These are phyloP conservation scores for Panicum virgatum DNA, from an alignment of 202 grass and related monocot species.

Conservation along the genomic window DNA sequence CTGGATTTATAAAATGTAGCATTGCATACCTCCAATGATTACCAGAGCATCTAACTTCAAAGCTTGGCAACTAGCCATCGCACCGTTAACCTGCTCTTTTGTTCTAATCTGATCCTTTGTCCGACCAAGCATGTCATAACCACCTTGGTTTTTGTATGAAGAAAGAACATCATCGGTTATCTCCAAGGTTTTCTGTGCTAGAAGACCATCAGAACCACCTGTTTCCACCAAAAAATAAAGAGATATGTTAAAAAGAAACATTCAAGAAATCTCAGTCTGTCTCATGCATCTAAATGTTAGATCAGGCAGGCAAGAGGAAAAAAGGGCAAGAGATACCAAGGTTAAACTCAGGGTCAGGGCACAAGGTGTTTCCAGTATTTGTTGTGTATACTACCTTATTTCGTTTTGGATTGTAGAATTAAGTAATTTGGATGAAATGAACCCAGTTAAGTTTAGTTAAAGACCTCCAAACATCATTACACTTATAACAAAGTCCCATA, in stretches of 20 bases:
- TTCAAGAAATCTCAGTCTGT: neutral
- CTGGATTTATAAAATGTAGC: neutral
- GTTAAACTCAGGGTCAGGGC: neutral
- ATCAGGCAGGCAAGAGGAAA: neutral
- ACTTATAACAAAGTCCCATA: neutral
- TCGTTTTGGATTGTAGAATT: neutral
- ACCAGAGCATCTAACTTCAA: constrained; percentile 90
- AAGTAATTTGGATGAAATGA: constrained; percentile 21
- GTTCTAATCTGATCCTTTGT: constrained; percentile 99
- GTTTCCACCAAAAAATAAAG: constrained; percentile 38
- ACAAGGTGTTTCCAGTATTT: neutral
- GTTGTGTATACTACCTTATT: neutral
- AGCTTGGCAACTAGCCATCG: constrained; percentile 77
- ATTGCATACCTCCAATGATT: constrained; percentile 83
- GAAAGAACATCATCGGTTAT: constrained; percentile 85
- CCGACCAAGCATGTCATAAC: constrained; percentile 97
- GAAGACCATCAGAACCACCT: constrained; percentile 93
- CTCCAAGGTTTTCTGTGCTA: constrained; percentile 90
- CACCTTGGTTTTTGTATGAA: constrained; percentile 99
- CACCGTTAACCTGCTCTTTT: constrained; percentile 90
- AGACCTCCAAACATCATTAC: neutral
- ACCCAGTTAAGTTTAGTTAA: neutral
- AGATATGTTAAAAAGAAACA: constrained; percentile 11
- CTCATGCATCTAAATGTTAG: neutral
- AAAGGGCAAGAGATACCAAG: neutral